phyloP scores from a whole-genome alignment of 306 rosid genomes.

The Begonia masoniana region DNA sequence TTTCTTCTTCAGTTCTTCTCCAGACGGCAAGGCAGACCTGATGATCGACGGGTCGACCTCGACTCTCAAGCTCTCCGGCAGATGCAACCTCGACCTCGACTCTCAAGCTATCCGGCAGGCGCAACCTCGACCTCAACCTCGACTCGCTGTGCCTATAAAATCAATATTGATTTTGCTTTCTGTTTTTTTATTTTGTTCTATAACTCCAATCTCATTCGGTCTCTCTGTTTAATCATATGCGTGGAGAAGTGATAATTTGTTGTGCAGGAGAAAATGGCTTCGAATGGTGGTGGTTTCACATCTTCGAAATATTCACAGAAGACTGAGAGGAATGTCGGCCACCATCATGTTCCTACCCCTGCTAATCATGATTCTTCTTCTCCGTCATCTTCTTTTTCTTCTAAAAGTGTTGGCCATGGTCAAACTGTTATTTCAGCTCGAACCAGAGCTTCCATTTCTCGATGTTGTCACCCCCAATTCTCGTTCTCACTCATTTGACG shows the following conservation, averaged over 20 bases:
- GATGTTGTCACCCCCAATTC: conserved; percentile 36
- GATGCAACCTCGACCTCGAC: no score
- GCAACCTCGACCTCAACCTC: no score
- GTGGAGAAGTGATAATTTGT: neutral
- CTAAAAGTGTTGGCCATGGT: conserved; percentile 8
- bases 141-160: no score
- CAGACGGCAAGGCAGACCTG: no score
- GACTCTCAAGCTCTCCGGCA: no score
- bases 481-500: conserved; percentile 17
- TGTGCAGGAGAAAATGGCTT: conserved; percentile 13
- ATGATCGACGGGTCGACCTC: no score
- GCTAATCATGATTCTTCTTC: conserved; percentile 3
- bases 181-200: no score
- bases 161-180: no score
- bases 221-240: neutral
- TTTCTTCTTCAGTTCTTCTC: no score
- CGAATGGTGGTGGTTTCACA: conserved; percentile 5
- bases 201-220: neutral
- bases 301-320: conserved; percentile 9
- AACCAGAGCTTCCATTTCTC: conserved; percentile 20
- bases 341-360: conserved; percentile 13
- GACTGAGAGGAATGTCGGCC: conserved; percentile 13
- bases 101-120: no score
- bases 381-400: no score
- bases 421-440: conserved; percentile 22